Base-by-base conservation (phyloP, 1,284 basidiomycete species). In the Tilletia walkeri region DNA sequence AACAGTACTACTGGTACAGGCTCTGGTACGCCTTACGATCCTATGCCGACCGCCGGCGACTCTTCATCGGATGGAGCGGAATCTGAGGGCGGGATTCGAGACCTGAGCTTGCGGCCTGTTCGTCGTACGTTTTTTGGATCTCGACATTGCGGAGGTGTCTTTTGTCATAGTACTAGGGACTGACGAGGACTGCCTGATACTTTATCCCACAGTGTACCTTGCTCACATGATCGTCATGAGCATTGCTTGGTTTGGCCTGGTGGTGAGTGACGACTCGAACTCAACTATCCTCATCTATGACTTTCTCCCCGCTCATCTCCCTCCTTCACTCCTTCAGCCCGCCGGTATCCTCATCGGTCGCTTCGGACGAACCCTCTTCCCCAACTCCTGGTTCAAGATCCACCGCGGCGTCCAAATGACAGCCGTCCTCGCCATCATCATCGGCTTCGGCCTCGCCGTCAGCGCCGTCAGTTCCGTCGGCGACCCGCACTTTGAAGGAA, bases 341-440 rank as follows among this genome's bases (percentile, higher is more conserved):
- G 79, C 84, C 24, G 89, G 89, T 4, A 87, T 87, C 1, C 84
- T 91, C 41, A 74, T 90, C 34, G 89, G 88, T 0, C 86, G 90
- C 47, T 88, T 87, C 73, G 84, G 88, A 30, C 84, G 89, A 67
- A 89, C 88, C 0, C 86, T 88, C 73, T 86, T 86, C 10, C 59
- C 59, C 12, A 84, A 84, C 0, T 82, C 79, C 0, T 91, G 89
- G 90, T 89, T 89, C 82, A 85, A 83, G 18, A 85, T 83, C 30
- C 88, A 89, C 75, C 87, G 86, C 85, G 82, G 86, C 67, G 70
- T 86, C 41, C 88, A 89, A 79, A 85, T 87, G 7, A 67, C 70
- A 82, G 76, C 45, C 30, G 87, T 68, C 84, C 86, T 88, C 85
- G 84, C 16, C 87, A 89, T 70, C 80, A 76, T 86, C 86, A 85